Percentiles rank a stretch among this genome's conserved stretches.
Conservation (phyloP, 306 rosid species). For the Nissolia schottii region DNA sequence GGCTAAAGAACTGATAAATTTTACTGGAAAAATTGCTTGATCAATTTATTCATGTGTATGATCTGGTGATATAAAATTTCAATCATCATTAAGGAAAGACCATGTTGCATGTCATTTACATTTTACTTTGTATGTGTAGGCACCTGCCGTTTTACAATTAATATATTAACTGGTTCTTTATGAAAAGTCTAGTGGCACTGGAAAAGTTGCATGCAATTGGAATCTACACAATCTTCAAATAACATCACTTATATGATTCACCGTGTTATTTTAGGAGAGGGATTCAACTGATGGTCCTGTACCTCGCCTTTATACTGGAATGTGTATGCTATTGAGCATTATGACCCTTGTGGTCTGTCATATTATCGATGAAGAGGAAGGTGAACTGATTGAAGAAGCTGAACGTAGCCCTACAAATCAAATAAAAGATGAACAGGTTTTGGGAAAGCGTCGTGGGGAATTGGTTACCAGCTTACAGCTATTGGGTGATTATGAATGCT, state of each 20-base stretch:
- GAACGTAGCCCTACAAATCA: constrained; percentile 46
- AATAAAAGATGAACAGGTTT: constrained; percentile 46
- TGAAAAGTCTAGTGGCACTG: background rate
- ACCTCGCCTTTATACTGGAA: constrained; percentile 76
- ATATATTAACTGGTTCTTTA: background rate
- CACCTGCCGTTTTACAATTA: constrained; percentile 5
- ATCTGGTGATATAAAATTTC: background rate
- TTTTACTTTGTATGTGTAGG: constrained; percentile 12
- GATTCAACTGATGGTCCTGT: constrained; percentile 72
- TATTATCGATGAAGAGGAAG: constrained; percentile 87
- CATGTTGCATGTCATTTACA: constrained; percentile 7
- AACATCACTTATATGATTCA: background rate
- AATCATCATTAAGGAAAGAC: constrained; percentile 6
- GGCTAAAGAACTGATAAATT: constrained; percentile 5
- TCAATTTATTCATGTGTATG: constrained; percentile 17
- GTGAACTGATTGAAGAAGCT: constrained; percentile 59
- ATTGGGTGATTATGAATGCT: constrained; percentile 67
- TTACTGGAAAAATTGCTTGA: constrained; percentile 9
- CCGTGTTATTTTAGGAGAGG: constrained; percentile 57
- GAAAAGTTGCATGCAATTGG: constrained; percentile 19
- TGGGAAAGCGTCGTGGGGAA: constrained; percentile 59
- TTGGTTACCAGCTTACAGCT: constrained; percentile 68
- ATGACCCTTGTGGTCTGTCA: constrained; percentile 59
- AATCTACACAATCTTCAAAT: background rate
- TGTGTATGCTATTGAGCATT: constrained; percentile 76